Evolutionary conservation across 371 early-diverging fungal genomes (phyloP).

Genomic region (Umbelopsis sp.): DNA sequence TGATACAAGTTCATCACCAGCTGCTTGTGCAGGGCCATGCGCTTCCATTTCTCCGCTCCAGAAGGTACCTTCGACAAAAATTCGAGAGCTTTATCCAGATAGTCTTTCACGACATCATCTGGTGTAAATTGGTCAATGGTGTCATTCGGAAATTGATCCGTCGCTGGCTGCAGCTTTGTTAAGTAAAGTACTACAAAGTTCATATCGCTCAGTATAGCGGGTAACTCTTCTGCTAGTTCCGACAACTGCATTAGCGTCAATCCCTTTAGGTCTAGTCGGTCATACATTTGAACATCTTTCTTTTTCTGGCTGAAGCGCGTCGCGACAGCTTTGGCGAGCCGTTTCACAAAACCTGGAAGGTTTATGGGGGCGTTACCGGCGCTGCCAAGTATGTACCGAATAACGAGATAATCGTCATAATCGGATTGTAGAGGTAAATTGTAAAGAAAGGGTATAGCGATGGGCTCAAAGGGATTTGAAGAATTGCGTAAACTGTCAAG

Average conservation of each 20-base stretch:
- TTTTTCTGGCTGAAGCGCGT: neutral
- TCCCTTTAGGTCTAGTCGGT: neutral
- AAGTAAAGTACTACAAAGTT: constrained; percentile 9
- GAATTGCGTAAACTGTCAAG: neutral
- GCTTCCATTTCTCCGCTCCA: constrained; percentile 26
- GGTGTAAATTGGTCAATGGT: constrained; percentile 17
- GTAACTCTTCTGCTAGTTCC: neutral
- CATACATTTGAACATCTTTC: neutral
- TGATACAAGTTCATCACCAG: constrained; percentile 32
- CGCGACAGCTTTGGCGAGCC: constrained; percentile 1
- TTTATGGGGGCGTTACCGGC: neutral
- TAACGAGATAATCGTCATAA: neutral
- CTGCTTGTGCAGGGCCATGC: constrained; percentile 25
- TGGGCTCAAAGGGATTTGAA: neutral
- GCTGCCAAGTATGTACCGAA: neutral
- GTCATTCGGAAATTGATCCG: neutral
- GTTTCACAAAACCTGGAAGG: constrained; percentile 2
- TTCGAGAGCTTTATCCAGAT: constrained; percentile 23
- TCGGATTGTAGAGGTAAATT: neutral
- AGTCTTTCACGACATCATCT: constrained; percentile 35
- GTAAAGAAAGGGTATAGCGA: constrained; percentile 7
- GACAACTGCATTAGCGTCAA: neutral
- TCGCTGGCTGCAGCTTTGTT: neutral
- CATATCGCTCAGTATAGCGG: neutral
- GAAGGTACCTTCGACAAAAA: constrained; percentile 31